phyloP scores from a whole-genome alignment of 2,329 filamentous ascomycete species.

The Didymella pinodella region DNA sequence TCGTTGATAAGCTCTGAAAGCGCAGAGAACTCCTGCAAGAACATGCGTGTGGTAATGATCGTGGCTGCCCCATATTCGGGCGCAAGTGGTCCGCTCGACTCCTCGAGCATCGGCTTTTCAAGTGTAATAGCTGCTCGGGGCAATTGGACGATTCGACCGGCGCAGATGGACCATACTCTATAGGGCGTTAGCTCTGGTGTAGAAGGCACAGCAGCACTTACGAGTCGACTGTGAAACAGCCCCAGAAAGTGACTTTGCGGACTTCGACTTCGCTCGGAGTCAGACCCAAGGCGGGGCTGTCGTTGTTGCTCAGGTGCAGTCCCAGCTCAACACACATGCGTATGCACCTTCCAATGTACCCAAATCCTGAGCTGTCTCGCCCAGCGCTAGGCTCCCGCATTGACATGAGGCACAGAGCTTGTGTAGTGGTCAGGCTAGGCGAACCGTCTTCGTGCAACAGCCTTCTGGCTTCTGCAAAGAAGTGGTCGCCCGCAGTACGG shows the following conservation, averaged over 20 bases:
- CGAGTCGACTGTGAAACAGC: conserved; percentile 59
- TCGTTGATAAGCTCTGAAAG: conserved; percentile 78
- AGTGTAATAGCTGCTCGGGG: conserved; percentile 59
- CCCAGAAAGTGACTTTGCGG: conserved; percentile 63
- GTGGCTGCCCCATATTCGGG: conserved; percentile 22
- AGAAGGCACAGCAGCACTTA: conserved; percentile 37
- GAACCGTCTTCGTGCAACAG: conserved; percentile 66
- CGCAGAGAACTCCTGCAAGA: conserved; percentile 67
- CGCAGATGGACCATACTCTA: conserved; percentile 56
- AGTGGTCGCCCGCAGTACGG: conserved; percentile 74
- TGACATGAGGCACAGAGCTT: conserved; percentile 79
- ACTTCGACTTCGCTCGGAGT: conserved; percentile 57
- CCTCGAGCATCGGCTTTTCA: conserved; percentile 62
- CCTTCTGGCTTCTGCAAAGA: conserved; percentile 73
- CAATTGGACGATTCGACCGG: conserved; percentile 58
- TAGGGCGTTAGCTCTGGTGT: conserved; percentile 4
- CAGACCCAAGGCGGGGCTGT: conserved; percentile 42
- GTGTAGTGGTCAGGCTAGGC: conserved; percentile 73
- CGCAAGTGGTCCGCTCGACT: conserved; percentile 62
- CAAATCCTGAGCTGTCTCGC: conserved; percentile 76
- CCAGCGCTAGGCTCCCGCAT: conserved; percentile 77
- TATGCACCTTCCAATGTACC: conserved; percentile 75
- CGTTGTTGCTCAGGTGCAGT: conserved; percentile 62
- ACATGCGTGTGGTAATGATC: conserved; percentile 45
- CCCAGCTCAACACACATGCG: conserved; percentile 76